Evolutionary conservation across 1,284 basidiomycete genomes (phyloP), one percentile per base, ranked within the genome.

Genomic region (Dichomitus squalens): DNA sequence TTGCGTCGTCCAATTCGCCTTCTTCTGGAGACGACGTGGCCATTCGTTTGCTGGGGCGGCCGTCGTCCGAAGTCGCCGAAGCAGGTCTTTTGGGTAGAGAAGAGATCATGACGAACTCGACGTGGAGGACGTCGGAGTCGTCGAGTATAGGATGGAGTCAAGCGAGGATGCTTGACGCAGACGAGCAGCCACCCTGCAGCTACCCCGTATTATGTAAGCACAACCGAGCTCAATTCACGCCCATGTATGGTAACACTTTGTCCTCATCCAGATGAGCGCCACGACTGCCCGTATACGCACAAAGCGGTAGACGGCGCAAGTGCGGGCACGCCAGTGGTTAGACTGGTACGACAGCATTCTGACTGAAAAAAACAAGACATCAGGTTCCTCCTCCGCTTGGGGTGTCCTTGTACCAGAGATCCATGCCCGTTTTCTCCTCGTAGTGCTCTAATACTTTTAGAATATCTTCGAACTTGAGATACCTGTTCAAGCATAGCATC

Each of bases 1-100:
- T 67, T 34, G 67, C 68, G 65, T 82, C 80, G 65, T 90, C 88
- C 52, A 92, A 73, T 66, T 92, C 90, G 49, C 89, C 89, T 68
- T 92, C 90, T 70, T 92, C 89, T 50, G 88, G 89, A 0, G 88
- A 86, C 1, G 78, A 80, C 2, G 84, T 80, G 7, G 78, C 77
- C 20, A 71, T 76, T 39, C 87, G 78, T 67, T 90, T 92, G 7
- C 70, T 39, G 4, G 81, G 78, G 46, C 85, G 78, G 38, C 72
- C 70, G 60, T 75, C 72, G 2, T 75, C 71, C 41, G 80, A 78
- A 9, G 83, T 81, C 47, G 71, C 68, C 35, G 83, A 83, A 23
- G 85, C 83, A 52, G 73, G 73, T 57, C 87, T 79, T 72, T 90
- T 90, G 38, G 70, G 62, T 16, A 78, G 74, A 43, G 70, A 64